phyloP scores from a whole-genome alignment of 371 early-diverging fungal genomes.

The Mycotypha africana region DNA sequence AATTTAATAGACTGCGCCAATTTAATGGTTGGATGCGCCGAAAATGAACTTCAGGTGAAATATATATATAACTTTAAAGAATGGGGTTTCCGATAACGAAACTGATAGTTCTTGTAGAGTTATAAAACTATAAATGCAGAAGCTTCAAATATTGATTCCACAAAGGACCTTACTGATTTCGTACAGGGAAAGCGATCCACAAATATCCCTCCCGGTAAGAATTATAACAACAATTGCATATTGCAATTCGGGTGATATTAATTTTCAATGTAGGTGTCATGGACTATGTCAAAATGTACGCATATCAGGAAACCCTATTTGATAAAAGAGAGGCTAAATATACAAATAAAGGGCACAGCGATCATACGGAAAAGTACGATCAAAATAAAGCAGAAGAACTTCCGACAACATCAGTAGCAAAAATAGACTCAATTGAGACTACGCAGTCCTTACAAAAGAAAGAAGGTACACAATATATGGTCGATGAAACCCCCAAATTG shows the following conservation, averaged over 20 bases:
- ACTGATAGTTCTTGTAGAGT: no score
- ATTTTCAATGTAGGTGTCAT: no score
- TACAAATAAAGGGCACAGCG: slow-evolving; percentile 1
- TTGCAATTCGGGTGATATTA: no score
- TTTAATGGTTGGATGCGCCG: slow-evolving; percentile 11
- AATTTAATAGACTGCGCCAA: slow-evolving; percentile 16
- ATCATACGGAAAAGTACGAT: slow-evolving; percentile 12
- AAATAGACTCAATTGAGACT: neutral
- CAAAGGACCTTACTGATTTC: slow-evolving; percentile 12
- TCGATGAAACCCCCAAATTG: neutral
- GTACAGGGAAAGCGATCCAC: slow-evolving; percentile 13
- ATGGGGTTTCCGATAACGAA: no score
- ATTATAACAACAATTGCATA: no score
- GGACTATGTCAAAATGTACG: slow-evolving; percentile 17
- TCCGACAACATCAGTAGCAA: neutral
- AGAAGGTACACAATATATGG: neutral
- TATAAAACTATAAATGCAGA: no score
- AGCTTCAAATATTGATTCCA: slow-evolving; percentile 4
- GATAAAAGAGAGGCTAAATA: slow-evolving; percentile 3
- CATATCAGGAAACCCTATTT: slow-evolving; percentile 12
- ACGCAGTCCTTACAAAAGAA: neutral
- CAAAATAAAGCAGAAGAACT: slow-evolving; percentile 12
- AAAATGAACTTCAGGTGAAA: slow-evolving; percentile 15
- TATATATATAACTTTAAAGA: neutral
- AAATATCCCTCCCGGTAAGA: slow-evolving; percentile 15